Percentiles rank a stretch among this genome's conserved stretches.
Conservation (phyloP, 2,329 filamentous ascomycete genomes). For the Akanthomyces muscarius region DNA sequence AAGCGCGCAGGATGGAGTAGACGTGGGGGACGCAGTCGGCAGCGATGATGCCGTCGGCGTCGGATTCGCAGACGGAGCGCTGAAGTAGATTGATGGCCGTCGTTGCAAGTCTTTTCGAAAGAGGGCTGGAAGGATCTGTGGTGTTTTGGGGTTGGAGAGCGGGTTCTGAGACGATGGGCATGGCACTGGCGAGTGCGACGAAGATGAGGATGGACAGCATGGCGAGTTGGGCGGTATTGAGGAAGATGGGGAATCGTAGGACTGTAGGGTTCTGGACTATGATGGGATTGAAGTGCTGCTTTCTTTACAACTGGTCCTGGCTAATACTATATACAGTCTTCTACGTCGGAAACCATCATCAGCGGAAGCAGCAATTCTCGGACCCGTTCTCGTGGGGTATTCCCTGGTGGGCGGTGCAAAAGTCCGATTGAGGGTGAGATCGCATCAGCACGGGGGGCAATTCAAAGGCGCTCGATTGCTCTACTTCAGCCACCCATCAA, state of each 20-base stretch:
- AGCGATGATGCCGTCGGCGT: neutral
- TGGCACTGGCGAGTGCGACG: conserved; percentile 7
- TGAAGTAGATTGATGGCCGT: neutral
- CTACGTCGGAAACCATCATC: neutral
- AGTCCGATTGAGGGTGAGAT: neutral
- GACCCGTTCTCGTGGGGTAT: neutral
- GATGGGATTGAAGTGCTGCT: too few relatives aligned
- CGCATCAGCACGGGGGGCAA: neutral
- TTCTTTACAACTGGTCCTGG: neutral
- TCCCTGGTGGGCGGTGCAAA: neutral
- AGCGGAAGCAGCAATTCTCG: neutral
- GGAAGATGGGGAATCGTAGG: neutral
- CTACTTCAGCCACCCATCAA: too few relatives aligned
- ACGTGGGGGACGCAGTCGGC: neutral
- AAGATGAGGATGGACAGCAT: conserved; percentile 7
- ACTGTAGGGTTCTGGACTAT: neutral
- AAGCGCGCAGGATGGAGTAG: conserved; percentile 2
- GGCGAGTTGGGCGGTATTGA: neutral
- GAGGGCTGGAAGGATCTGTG: neutral
- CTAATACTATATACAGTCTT: neutral
- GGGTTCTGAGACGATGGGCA: conserved; percentile 8
- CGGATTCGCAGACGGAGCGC: neutral
- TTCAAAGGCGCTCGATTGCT: too few relatives aligned
- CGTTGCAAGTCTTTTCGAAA: neutral
- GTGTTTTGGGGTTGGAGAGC: too few relatives aligned